Evolutionary conservation across 2,329 filamentous ascomycete species (phyloP).

Genomic region (Aschersonia sp.): DNA sequence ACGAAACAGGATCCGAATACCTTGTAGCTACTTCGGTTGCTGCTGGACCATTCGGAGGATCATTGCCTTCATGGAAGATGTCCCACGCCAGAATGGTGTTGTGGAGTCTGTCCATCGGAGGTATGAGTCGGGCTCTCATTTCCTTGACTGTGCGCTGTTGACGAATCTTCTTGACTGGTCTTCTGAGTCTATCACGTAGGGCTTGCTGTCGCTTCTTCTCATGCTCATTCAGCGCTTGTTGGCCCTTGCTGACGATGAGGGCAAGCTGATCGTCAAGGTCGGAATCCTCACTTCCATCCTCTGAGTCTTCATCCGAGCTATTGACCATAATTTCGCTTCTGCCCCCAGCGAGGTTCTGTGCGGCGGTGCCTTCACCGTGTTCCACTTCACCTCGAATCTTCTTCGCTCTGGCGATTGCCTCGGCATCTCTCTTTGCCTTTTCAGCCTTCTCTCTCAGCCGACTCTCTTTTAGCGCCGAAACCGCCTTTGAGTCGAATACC

Average conservation of each 20-base stretch:
- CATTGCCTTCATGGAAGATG: constrained; percentile 78
- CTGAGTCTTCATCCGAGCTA: constrained; percentile 61
- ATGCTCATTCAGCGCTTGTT: constrained; percentile 33
- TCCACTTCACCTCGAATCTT: constrained; percentile 20
- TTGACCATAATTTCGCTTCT: constrained; percentile 88
- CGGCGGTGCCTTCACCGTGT: constrained; percentile 61
- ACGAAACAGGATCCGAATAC: constrained; percentile 62
- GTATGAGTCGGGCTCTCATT: constrained; percentile 82
- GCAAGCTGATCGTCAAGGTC: constrained; percentile 36
- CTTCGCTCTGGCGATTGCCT: constrained; percentile 55
- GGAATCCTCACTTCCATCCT: constrained; percentile 45
- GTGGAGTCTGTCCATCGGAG: constrained; percentile 75
- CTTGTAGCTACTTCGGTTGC: constrained; percentile 65
- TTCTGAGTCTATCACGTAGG: constrained; percentile 41
- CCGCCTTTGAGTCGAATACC: constrained; percentile 20
- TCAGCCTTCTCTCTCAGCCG: constrained; percentile 64
- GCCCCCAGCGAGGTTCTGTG: constrained; percentile 54
- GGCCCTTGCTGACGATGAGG: constrained; percentile 30
- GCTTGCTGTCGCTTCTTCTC: constrained; percentile 28
- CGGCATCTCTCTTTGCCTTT: constrained; percentile 56
- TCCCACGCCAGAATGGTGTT: constrained; percentile 85
- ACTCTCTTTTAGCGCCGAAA: constrained; percentile 47
- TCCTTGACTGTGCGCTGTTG: constrained; percentile 75
- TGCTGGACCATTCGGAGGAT: constrained; percentile 61
- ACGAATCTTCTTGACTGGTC: constrained; percentile 73